These are phyloP conservation scores for Aspergillus oerlinghausenensis DNA, from an alignment of 2,329 filamentous ascomycete genomes.

Conservation along the genomic window DNA sequence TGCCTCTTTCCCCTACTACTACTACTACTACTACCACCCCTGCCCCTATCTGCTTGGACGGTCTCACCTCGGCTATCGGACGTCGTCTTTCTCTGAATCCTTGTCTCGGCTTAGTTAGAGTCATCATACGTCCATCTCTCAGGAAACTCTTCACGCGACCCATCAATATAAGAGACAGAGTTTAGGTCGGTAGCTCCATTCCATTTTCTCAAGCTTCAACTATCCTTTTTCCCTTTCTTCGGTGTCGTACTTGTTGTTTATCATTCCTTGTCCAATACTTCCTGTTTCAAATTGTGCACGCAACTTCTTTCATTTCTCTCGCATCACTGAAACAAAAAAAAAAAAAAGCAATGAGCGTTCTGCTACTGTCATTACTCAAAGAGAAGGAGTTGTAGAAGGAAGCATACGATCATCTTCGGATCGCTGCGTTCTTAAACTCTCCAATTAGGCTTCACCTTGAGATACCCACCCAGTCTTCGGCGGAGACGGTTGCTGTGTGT, in stretches of 20 bases:
- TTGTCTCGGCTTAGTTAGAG: background rate
- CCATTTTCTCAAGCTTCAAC: background rate
- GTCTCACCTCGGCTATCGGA: background rate
- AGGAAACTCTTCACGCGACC: slow-evolving; percentile 10
- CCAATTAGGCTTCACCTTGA: slow-evolving; percentile 21
- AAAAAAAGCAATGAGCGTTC: background rate
- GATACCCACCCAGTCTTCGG: slow-evolving; percentile 22
- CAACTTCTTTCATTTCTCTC: background rate
- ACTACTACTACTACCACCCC: background rate
- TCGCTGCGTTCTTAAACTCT: slow-evolving; percentile 11
- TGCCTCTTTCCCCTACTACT: background rate
- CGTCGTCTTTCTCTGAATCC: background rate
- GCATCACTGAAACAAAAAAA: background rate
- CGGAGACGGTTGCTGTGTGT: slow-evolving; percentile 7
- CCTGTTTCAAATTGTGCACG: background rate
- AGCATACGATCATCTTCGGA: slow-evolving; percentile 12
- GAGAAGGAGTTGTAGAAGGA: background rate
- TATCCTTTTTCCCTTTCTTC: background rate
- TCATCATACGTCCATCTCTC: slow-evolving; percentile 1
- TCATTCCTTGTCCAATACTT: background rate
- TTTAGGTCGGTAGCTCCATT: slow-evolving; percentile 1
- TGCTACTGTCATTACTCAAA: slow-evolving; percentile 1
- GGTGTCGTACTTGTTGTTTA: background rate
- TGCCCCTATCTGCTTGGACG: background rate
- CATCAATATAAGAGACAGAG: background rate